These are phyloP conservation scores for Pseudozyma pruni DNA, from an alignment of 1,284 basidiomycete genomes.

Conservation along the genomic window DNA sequence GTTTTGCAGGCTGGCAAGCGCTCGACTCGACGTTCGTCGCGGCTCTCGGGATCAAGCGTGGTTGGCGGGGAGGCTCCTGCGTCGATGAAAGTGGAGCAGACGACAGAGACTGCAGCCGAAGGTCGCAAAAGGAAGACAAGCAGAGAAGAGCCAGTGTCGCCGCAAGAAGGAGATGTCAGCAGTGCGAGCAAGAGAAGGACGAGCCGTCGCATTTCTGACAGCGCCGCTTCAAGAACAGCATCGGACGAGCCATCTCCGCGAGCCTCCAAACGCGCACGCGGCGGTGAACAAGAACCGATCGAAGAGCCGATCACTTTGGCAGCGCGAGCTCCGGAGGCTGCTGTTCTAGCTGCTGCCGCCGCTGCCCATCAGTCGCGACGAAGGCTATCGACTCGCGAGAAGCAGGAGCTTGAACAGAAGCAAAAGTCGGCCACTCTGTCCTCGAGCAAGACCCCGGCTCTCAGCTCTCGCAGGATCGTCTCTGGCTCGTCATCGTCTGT, in stretches of 20 bases:
- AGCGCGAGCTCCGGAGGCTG: not conserved
- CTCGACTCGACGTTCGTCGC: constrained; percentile 26
- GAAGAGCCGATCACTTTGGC: not conserved
- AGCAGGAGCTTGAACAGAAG: constrained; percentile 27
- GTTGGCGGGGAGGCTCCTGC: not conserved
- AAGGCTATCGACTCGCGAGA: constrained; percentile 37
- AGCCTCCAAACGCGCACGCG: constrained; percentile 9
- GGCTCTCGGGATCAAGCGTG: constrained; percentile 18
- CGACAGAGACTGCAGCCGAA: not conserved
- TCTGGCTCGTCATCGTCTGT: constrained; percentile 28
- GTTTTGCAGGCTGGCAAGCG: not conserved
- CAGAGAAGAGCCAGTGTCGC: not conserved
- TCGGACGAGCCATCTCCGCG: constrained; percentile 8
- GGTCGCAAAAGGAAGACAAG: constrained; percentile 24
- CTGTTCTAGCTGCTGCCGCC: not conserved
- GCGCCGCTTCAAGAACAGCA: not conserved
- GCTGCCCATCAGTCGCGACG: constrained; percentile 20
- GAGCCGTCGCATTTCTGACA: constrained; percentile 15
- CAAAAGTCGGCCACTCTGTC: constrained; percentile 5
- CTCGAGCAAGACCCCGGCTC: constrained; percentile 20
- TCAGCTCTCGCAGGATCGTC: constrained; percentile 19
- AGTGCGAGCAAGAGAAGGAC: constrained; percentile 9
- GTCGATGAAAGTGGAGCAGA: not conserved
- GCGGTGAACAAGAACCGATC: not conserved
- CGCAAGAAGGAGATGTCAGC: not conserved